Evolutionary conservation across 805 yeast genomes (phyloP), one percentile per base, ranked within the genome.

Genomic region (Teunomyces atbi): DNA sequence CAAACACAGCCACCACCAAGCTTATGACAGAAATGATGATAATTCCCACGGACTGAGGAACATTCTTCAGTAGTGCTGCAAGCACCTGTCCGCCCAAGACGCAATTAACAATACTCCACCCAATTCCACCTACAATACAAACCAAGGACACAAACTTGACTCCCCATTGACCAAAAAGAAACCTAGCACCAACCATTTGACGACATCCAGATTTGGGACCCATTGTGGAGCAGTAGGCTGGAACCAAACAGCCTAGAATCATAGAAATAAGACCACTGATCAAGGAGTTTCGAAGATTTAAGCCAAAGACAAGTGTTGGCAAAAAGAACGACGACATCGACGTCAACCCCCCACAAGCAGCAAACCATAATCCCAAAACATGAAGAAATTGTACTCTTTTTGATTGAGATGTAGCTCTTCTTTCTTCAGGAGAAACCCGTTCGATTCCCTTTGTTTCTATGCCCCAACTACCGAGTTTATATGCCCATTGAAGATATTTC

Each of bases 101-200:
- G 48, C 71, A 66, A 45, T 68, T 68, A 7, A 68, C 70, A 16
- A 68, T 66, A 5, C 69, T 63, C 73, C 73, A 68, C 2, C 73
- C 73, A 16, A 64, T 51, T 8, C 66, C 66, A 12, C 70, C 67
- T 26, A 68, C 51, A 10, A 65, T 60, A 45, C 67, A 58, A 11
- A 68, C 52, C 6, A 66, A 19, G 1, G 69, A 61, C 1, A 66
- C 62, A 18, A 65, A 49, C 48, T 61, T 60, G 7, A 65, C 64
- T 2, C 68, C 69, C 70, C 71, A 68, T 39, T 52, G 59, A 3
- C 73, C 73, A 46, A 66, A 68, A 8, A 68, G 51, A 41, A 66
- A 65, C 37, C 69, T 51, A 6, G 72, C 69, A 32, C 67, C 62
- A 1, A 66, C 71, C 58, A 68, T 65, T 45, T 68, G 73, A 18